phyloP scores from a whole-genome alignment of 1,284 basidiomycete species.

The Rhodotorula sp. region DNA sequence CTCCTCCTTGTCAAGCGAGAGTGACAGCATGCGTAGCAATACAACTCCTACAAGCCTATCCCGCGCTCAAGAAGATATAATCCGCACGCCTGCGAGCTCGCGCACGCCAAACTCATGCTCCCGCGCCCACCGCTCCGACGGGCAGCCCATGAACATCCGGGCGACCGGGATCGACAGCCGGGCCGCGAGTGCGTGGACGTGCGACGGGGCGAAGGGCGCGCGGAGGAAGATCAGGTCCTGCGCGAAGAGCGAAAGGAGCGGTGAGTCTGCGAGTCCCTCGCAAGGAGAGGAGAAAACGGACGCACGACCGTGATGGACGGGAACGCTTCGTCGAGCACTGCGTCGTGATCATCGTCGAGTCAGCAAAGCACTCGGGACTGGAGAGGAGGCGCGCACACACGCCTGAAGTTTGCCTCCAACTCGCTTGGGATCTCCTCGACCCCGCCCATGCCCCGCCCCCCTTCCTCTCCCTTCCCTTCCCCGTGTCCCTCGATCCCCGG shows the following conservation, averaged over 20 bases:
- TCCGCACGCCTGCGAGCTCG: conserved; percentile 10
- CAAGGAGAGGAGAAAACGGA: not conserved
- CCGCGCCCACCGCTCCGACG: not conserved
- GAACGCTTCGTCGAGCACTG: conserved; percentile 35
- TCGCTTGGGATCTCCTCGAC: conserved; percentile 51
- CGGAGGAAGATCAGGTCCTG: conserved; percentile 27
- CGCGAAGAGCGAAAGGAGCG: not conserved
- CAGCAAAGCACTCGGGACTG: not conserved
- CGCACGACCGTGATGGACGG: conserved; percentile 28
- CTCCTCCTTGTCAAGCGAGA: too few species aligned
- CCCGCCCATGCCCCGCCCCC: not conserved
- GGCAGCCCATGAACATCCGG: conserved; percentile 18
- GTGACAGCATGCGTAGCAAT: not conserved
- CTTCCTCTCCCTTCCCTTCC: not conserved
- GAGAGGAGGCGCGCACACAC: not conserved
- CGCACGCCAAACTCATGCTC: conserved; percentile 10
- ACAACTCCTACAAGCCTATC: not conserved
- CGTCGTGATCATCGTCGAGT: not conserved
- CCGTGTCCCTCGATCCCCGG: too few species aligned
- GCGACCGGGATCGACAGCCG: not conserved
- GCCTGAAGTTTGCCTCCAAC: conserved; percentile 47
- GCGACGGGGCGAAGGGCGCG: conserved; percentile 16
- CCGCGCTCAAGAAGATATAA: not conserved
- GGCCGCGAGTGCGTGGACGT: conserved; percentile 10
- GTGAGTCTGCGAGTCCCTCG: not conserved